phyloP scores from a whole-genome alignment of 192 early-diverging fungal genomes.

The Gaertneriomyces semiglobifer region DNA sequence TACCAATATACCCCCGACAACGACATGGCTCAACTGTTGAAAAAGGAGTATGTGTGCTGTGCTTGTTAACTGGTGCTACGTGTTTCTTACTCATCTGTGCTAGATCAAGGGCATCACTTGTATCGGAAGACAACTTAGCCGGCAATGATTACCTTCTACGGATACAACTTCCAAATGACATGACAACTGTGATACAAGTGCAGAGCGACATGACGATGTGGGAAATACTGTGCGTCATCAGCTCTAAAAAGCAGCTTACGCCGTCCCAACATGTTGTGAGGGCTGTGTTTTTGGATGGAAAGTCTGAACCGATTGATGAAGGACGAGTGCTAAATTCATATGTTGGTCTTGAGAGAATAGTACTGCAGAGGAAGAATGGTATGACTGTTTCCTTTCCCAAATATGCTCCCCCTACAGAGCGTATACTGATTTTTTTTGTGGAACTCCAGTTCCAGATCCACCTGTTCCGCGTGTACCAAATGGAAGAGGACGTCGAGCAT shows the following conservation, averaged over 20 bases:
- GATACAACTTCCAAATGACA: constrained; percentile 43
- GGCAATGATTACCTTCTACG: constrained; percentile 23
- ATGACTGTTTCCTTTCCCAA: neutral
- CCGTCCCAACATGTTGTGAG: constrained; percentile 38
- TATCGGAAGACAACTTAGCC: neutral
- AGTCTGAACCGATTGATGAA: constrained; percentile 27
- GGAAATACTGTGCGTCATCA: constrained; percentile 42
- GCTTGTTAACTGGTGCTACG: no score
- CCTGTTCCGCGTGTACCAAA: no score
- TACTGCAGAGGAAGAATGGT: constrained; percentile 30
- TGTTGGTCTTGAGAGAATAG: constrained; percentile 21
- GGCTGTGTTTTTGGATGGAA: constrained; percentile 32
- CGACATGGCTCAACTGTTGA: no score
- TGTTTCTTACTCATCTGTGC: neutral
- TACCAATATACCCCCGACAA: no score
- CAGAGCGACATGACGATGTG: constrained; percentile 42
- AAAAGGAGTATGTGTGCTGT: no score
- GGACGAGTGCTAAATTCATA: constrained; percentile 19
- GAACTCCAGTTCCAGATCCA: no score
- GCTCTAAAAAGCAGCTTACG: constrained; percentile 39
- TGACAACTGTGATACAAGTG: constrained; percentile 44
- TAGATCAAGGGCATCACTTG: constrained; percentile 9
- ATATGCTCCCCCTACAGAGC: neutral
- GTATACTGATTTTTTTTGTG: no score
- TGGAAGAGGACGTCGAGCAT: constrained; percentile 23